Conservation (phyloP, 2,329 filamentous ascomycete species). For the Calcarisporium arbuscula region DNA sequence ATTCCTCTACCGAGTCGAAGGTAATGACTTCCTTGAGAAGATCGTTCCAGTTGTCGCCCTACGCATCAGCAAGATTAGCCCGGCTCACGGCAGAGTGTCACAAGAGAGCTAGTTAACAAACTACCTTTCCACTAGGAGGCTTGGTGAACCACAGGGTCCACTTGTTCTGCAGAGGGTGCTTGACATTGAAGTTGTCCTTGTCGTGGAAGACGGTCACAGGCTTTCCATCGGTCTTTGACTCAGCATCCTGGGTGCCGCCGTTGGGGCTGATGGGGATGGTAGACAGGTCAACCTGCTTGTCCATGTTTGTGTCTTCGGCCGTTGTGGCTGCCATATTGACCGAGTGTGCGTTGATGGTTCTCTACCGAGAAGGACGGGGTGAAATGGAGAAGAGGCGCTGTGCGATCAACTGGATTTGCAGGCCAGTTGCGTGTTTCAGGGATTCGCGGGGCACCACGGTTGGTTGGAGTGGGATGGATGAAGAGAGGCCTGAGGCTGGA, state of each 20-base stretch:
- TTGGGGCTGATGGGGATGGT: slow-evolving; percentile 62
- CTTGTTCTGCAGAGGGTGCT: slow-evolving; percentile 93
- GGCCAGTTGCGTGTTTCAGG: too few species aligned
- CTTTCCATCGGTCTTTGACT: slow-evolving; percentile 48
- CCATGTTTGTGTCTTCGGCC: slow-evolving; percentile 28
- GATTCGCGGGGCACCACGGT: slow-evolving; percentile 23
- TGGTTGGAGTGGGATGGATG: slow-evolving; percentile 14
- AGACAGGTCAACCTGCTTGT: slow-evolving; percentile 58
- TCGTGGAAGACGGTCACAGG: slow-evolving; percentile 95
- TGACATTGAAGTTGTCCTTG: slow-evolving; percentile 98
- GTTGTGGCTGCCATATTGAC: slow-evolving; percentile 29
- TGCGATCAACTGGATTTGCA: neutral
- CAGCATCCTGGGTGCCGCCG: slow-evolving; percentile 47
- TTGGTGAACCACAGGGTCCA: slow-evolving; percentile 99
- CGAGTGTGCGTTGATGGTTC: slow-evolving; percentile 4
- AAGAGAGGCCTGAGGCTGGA: slow-evolving; percentile 6
- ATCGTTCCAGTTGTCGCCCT: slow-evolving; percentile 99
- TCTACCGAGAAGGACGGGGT: slow-evolving; percentile 5
- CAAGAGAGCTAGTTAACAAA: slow-evolving; percentile 16
- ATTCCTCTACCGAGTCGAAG: slow-evolving; percentile 97
- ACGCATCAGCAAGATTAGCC: too few species aligned
- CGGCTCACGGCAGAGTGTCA: slow-evolving; percentile 2
- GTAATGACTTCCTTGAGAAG: slow-evolving; percentile 97
- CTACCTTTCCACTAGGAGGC: slow-evolving; percentile 91
- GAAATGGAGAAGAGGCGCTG: neutral